These are phyloP conservation scores for Triticum urartu DNA, from an alignment of 176 grass and related monocot species.

Conservation along the genomic window DNA sequence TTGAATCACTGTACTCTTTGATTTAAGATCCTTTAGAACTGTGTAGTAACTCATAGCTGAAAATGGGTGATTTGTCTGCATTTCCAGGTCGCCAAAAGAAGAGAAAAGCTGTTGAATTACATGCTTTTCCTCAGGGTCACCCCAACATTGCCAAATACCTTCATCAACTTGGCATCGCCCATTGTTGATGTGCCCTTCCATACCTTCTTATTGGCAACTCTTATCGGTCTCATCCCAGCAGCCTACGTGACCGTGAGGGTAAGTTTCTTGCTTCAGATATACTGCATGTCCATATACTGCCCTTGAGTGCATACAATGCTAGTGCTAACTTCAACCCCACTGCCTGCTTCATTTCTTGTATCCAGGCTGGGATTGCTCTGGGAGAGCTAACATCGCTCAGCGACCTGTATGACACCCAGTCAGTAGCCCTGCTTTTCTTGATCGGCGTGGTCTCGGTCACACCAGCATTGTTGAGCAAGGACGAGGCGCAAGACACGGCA, in stretches of 20 bases:
- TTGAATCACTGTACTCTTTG: conserved; percentile 2
- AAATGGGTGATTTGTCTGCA: neutral
- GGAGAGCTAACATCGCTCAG: conserved; percentile 80
- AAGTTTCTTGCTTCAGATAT: conserved; percentile 20
- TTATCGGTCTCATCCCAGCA: conserved; percentile 87
- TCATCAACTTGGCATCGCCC: conserved; percentile 97
- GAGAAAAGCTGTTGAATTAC: conserved; percentile 94
- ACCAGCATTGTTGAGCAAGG: conserved; percentile 74
- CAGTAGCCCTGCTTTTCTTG: conserved; percentile 78
- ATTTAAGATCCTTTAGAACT: neutral
- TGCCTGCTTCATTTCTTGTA: neutral
- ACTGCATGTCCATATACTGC: neutral
- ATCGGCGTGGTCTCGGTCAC: conserved; percentile 90
- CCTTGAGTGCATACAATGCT: neutral
- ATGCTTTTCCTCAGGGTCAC: conserved; percentile 97
- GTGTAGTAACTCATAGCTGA: conserved; percentile 15
- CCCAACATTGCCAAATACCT: conserved; percentile 95
- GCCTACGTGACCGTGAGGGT: conserved; percentile 92
- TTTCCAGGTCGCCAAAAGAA: conserved; percentile 90
- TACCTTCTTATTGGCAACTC: conserved; percentile 79
- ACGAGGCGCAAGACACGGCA: conserved; percentile 50
- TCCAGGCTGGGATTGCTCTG: conserved; percentile 92
- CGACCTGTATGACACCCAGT: conserved; percentile 92
- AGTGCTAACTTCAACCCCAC: neutral
- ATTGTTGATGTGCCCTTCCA: conserved; percentile 96